Percentiles rank a stretch among this genome's conserved stretches.
These are phyloP conservation scores for Podosphaera leucotricha DNA, from an alignment of 2,329 filamentous ascomycete genomes.

Conservation along the genomic window DNA sequence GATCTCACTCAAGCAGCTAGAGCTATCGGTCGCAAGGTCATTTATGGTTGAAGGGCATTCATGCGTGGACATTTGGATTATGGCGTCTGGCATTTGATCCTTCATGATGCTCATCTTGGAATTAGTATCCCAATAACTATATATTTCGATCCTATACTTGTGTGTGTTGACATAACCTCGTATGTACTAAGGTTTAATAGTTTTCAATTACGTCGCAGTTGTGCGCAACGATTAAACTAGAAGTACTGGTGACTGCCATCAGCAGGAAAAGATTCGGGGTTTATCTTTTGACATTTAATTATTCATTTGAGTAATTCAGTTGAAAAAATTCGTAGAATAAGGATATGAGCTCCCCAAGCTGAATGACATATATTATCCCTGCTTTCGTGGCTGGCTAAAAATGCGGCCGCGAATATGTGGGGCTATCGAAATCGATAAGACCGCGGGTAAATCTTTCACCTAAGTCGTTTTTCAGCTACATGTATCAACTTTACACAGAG, in stretches of 20 bases:
- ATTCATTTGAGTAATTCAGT: too few species aligned
- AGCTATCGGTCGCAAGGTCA: constrained; percentile 40
- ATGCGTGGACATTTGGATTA: constrained; percentile 11
- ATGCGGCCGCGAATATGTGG: neutral
- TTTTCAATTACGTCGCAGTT: too few species aligned
- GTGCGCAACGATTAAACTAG: too few species aligned
- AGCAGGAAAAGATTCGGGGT: too few species aligned
- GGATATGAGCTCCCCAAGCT: too few species aligned
- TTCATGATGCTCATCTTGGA: constrained; percentile 13
- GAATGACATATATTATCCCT: too few species aligned
- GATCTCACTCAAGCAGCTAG: constrained; percentile 82
- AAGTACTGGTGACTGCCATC: too few species aligned
- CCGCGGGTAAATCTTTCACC: neutral
- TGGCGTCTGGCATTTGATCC: constrained; percentile 11
- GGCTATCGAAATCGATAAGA: neutral
- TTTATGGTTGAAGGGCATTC: constrained; percentile 7
- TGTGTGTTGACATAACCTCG: constrained; percentile 13
- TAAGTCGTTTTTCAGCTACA: too few species aligned
- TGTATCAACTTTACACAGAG: too few species aligned
- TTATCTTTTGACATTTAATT: too few species aligned
- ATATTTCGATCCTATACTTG: constrained; percentile 8
- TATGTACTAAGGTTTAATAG: neutral
- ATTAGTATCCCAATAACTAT: constrained; percentile 7
- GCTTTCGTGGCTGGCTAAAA: neutral
- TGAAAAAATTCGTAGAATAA: too few species aligned